These are phyloP conservation scores for Sabuloglossum arenarium DNA, from an alignment of 495 filamentous ascomycete genomes.

Conservation along the genomic window DNA sequence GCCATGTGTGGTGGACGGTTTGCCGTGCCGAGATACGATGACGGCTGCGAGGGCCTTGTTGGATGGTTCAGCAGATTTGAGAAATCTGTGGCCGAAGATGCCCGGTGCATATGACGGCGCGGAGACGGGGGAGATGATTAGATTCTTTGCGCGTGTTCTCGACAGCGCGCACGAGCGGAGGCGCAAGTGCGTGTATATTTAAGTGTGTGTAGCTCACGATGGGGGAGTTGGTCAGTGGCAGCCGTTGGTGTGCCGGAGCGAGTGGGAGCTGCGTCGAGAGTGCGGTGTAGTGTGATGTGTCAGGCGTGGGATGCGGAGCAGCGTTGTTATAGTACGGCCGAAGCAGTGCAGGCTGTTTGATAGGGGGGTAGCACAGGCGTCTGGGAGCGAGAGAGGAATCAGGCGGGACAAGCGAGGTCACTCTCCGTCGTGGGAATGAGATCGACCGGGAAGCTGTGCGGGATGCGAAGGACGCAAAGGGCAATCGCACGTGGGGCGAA, in stretches of 20 bases:
- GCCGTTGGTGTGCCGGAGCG: too few relatives aligned
- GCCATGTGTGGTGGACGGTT: conserved; percentile 27
- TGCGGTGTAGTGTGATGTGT: too few relatives aligned
- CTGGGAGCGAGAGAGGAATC: background rate
- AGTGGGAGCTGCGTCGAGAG: too few relatives aligned
- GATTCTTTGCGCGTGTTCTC: background rate
- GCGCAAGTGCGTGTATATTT: background rate
- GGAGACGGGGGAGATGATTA: background rate
- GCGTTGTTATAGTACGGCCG: too few relatives aligned
- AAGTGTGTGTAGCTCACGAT: background rate
- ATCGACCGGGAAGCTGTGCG: background rate
- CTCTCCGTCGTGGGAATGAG: background rate
- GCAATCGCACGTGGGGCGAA: too few relatives aligned
- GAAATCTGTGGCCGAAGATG: conserved; percentile 53
- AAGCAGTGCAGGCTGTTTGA: too few relatives aligned
- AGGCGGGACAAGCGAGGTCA: background rate
- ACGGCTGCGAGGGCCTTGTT: conserved; percentile 13
- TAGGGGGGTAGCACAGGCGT: too few relatives aligned
- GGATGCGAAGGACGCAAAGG: background rate
- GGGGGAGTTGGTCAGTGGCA: background rate
- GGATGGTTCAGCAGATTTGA: conserved; percentile 53
- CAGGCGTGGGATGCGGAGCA: too few relatives aligned
- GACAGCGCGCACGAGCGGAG: background rate
- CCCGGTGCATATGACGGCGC: conserved; percentile 45
- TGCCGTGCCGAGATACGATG: conserved; percentile 5